Conservation (phyloP, 768 basidiomycete genomes). For the Russula earlei region DNA sequence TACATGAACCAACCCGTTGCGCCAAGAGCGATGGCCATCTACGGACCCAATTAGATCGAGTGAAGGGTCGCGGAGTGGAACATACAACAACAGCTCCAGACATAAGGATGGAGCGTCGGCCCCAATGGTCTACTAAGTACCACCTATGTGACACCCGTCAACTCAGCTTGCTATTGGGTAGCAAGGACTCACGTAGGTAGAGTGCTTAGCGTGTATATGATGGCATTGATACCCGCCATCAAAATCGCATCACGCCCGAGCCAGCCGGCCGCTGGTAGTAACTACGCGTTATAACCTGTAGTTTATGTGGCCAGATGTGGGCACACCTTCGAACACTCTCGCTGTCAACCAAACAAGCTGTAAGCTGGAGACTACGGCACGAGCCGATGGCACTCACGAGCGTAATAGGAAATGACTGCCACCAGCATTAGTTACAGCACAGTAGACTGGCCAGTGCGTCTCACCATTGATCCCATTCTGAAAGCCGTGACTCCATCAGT, state of each 20-base stretch:
- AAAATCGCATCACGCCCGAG: constrained; percentile 85
- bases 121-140: constrained; percentile 91
- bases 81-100: constrained; percentile 73
- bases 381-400: constrained; percentile 48
- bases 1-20: constrained; percentile 92
- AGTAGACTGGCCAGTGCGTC: constrained; percentile 17
- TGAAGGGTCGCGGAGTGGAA: constrained; percentile 2
- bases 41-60: not conserved
- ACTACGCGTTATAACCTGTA: constrained; percentile 11
- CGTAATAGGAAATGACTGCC: constrained; percentile 87
- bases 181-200: constrained; percentile 61
- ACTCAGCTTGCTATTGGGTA: constrained; percentile 9
- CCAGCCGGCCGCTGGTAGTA: constrained; percentile 78
- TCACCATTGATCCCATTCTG: constrained; percentile 93
- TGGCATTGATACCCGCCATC: constrained; percentile 91
- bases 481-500: not conserved
- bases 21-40: constrained; percentile 78
- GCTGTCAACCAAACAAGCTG: constrained; percentile 34
- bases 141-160: constrained; percentile 42
- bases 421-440: not conserved
- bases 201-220: constrained; percentile 72
- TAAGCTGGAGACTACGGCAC: constrained; percentile 3
- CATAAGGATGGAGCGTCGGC: constrained; percentile 77
- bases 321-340: constrained; percentile 81
- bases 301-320: not conserved